Conservation (phyloP, 139 green algal genomes). For the Chlamydomonas sphaeroides region DNA sequence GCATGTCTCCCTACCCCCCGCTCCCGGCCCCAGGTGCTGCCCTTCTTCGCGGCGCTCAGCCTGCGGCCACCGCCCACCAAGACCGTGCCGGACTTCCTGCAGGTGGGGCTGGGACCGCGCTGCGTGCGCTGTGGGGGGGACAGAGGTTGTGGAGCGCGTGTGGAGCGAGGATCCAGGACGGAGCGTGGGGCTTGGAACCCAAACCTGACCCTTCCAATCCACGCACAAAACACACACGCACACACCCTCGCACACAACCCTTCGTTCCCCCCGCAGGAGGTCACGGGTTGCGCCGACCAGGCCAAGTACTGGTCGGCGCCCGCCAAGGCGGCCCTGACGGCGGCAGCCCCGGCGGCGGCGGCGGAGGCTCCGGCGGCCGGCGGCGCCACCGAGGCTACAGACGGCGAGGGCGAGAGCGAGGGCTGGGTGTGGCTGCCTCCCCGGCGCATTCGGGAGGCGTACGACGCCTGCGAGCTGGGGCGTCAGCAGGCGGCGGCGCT, state of each 20-base stretch:
- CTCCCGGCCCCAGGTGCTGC: conserved; percentile 37
- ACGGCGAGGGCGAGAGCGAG: no score
- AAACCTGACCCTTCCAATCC: no score
- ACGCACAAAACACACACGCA: no score
- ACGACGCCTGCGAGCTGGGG: background rate
- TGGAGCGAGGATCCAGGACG: no score
- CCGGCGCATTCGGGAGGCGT: background rate
- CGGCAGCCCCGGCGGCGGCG: no score
- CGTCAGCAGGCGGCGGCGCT: background rate
- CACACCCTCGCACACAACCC: no score
- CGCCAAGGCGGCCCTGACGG: background rate
- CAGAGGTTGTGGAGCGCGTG: no score
- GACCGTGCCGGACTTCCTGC: conserved; percentile 80
- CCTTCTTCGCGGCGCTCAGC: conserved; percentile 57
- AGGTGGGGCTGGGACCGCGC: conserved; percentile 40
- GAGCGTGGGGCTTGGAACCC: no score
- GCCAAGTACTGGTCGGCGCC: background rate
- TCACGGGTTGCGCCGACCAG: conserved; percentile 61
- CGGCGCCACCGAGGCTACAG: background rate
- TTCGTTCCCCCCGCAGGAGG: conserved; percentile 54
- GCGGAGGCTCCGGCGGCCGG: background rate
- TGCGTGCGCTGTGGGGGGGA: no score
- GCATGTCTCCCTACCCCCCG: no score
- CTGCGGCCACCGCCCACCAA: conserved; percentile 70
- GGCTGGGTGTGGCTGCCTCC: background rate